A percentile compares a stretch with the other conserved stretches of the same genome.
phyloP scores from a whole-genome alignment of 1,284 basidiomycete species.

The Ceratobasidium papillatum region DNA sequence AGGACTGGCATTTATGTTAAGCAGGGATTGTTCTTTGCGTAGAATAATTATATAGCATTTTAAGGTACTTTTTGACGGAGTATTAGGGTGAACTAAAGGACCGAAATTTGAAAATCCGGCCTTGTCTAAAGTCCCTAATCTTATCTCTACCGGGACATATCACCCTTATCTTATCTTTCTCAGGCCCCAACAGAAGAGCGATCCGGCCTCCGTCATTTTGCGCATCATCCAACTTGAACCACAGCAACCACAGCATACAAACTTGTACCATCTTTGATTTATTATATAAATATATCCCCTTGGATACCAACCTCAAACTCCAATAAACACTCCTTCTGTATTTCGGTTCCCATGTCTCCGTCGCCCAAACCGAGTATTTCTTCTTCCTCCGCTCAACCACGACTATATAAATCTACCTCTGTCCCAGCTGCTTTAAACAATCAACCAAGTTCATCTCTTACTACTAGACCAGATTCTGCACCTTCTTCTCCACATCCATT shows the following conservation, averaged over 20 bases:
- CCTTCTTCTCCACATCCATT: slow-evolving; percentile 33
- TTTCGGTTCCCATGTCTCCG: background rate
- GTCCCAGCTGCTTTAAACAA: background rate
- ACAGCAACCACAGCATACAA: background rate
- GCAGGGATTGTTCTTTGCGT: no score
- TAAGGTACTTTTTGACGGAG: no score
- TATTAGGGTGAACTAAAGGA: no score
- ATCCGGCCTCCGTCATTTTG: background rate
- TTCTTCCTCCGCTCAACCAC: background rate
- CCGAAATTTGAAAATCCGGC: no score
- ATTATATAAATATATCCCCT: background rate
- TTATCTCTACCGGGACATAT: no score
- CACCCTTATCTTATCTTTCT: slow-evolving; percentile 1
- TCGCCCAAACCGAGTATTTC: background rate
- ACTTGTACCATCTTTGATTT: background rate
- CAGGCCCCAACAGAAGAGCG: background rate
- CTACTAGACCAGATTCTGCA: background rate
- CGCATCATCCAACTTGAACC: background rate
- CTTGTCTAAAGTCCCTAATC: no score
- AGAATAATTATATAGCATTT: no score
- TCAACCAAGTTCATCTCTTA: background rate
- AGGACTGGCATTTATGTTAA: no score
- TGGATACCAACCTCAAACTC: background rate
- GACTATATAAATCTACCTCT: background rate
- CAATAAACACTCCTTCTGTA: background rate